phyloP scores from a whole-genome alignment of 2,329 filamentous ascomycete genomes.

The Sporothrix mexicana region DNA sequence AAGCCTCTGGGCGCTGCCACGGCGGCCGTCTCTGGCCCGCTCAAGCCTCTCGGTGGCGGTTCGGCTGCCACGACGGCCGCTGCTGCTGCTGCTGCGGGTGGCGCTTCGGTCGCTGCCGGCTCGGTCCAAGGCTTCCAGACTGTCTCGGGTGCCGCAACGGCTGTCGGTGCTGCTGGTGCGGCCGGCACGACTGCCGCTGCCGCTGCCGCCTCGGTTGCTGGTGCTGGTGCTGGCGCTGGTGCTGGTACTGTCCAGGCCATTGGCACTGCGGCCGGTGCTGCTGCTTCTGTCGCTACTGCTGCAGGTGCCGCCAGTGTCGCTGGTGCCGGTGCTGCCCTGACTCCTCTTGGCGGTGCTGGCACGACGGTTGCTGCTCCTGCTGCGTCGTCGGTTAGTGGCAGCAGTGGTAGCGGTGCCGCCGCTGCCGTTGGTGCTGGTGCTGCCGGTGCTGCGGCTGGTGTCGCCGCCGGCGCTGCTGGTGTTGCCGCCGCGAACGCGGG shows the following conservation, averaged over 20 bases:
- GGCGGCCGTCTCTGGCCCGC: slow-evolving; percentile 11
- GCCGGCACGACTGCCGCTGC: background rate
- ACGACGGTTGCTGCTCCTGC: background rate
- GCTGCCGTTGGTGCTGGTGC: background rate
- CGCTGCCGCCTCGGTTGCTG: background rate
- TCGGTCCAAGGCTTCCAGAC: background rate
- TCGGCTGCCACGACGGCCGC: slow-evolving; percentile 1
- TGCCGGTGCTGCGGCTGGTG: background rate
- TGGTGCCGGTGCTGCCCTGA: background rate
- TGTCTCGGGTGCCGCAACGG: background rate
- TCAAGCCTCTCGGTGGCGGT: slow-evolving; percentile 35
- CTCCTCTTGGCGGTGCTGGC: too few species aligned
- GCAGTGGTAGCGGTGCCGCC: background rate
- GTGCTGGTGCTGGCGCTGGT: background rate
- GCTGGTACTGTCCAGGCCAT: background rate
- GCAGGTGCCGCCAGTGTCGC: background rate
- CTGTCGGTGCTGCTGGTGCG: background rate
- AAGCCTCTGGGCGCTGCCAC: slow-evolving; percentile 27
- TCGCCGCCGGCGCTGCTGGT: background rate
- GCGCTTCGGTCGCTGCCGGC: background rate
- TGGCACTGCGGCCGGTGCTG: background rate
- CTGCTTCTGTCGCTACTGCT: background rate
- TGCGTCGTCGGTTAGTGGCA: background rate
- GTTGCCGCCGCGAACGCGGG: background rate
- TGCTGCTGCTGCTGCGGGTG: background rate